A percentile compares a stretch with the other conserved stretches of the same genome.
Conservation (phyloP, 1,139 yeast species). For the Hansenula lynferdii region DNA sequence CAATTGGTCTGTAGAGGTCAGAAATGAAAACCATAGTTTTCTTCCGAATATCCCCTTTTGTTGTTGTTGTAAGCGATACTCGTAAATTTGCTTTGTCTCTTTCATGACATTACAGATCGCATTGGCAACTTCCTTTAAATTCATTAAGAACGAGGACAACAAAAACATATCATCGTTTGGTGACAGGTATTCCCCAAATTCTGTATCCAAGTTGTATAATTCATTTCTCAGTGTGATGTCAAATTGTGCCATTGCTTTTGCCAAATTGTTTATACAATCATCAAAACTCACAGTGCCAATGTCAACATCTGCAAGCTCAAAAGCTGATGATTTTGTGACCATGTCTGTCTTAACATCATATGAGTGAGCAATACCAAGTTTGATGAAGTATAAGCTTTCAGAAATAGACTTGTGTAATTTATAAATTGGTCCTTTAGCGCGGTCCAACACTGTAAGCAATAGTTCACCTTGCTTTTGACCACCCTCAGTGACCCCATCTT, state of each 20-base stretch:
- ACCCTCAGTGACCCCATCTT: constrained; percentile 10
- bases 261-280: constrained; percentile 22
- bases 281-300: constrained; percentile 22
- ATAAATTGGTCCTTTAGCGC: constrained; percentile 29
- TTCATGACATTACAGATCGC: constrained; percentile 28
- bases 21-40: constrained; percentile 37
- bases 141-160: constrained; percentile 42
- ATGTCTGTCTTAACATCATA: constrained; percentile 33
- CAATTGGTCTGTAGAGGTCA: constrained; percentile 29
- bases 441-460: constrained; percentile 27
- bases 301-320: constrained; percentile 16
- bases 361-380: constrained; percentile 30
- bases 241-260: constrained; percentile 29
- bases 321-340: constrained; percentile 17
- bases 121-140: constrained; percentile 36
- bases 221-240: constrained; percentile 29
- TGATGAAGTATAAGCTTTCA: constrained; percentile 27
- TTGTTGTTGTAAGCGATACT: constrained; percentile 29
- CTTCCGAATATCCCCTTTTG: constrained; percentile 32
- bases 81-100: constrained; percentile 27
- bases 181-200: constrained; percentile 25
- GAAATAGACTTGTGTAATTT: constrained; percentile 29
- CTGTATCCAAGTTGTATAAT: constrained; percentile 21
- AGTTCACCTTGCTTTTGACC: constrained; percentile 28
- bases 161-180: constrained; percentile 46